Conservation (phyloP, 2,329 filamentous ascomycete genomes). For the Cladosporium cucumerinum region DNA sequence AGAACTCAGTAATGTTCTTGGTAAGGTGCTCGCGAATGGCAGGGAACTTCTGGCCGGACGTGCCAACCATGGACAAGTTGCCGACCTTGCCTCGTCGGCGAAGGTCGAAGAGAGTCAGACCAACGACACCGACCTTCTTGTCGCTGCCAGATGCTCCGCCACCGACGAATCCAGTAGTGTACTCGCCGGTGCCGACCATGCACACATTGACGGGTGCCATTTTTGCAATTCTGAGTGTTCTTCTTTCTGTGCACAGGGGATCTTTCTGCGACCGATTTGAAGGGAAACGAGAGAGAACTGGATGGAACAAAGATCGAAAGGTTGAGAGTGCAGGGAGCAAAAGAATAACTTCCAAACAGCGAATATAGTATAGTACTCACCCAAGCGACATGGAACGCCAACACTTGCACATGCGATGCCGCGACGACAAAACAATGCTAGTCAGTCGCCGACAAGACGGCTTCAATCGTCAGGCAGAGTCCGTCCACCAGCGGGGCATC, state of each 20-base stretch:
- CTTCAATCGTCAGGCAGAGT: constrained; percentile 11
- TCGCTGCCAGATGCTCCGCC: constrained; percentile 79
- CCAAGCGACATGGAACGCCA: constrained; percentile 9
- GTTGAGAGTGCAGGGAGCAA: constrained; percentile 7
- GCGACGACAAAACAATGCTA: constrained; percentile 12
- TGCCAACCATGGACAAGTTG: constrained; percentile 83
- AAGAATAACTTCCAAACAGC: constrained; percentile 3
- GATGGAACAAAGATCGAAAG: neutral
- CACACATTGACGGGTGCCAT: constrained; percentile 51
- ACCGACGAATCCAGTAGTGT: constrained; percentile 92
- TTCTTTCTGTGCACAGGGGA: neutral
- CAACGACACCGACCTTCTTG: constrained; percentile 95
- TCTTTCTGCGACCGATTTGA: neutral
- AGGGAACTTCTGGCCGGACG: constrained; percentile 83
- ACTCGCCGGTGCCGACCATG: constrained; percentile 84
- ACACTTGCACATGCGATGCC: neutral
- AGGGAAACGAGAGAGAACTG: neutral
- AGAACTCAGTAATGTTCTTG: constrained; percentile 82
- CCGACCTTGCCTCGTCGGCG: constrained; percentile 84
- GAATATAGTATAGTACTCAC: constrained; percentile 6
- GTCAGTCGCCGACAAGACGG: constrained; percentile 22
- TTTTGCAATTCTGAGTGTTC: neutral
- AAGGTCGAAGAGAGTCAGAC: constrained; percentile 83
- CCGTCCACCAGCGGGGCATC: constrained; percentile 4
- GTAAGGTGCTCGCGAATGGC: constrained; percentile 84